Evolutionary conservation across 352 stramenopile genomes (phyloP).

Genomic region (Phytophthora tentaculata): DNA sequence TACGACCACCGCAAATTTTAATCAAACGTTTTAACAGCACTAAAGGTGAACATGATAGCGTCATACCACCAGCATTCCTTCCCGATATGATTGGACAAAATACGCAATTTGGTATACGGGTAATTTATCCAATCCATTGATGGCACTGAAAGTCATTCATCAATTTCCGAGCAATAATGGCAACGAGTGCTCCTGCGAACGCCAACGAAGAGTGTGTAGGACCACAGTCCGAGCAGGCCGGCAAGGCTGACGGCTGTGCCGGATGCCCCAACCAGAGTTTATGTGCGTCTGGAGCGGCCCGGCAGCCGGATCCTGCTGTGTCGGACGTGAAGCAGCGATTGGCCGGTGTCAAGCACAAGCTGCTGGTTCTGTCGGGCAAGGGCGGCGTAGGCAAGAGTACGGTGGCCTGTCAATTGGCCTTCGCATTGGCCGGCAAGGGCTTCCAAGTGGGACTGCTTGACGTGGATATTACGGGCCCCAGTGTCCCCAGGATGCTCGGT

Average conservation of each 20-base stretch:
- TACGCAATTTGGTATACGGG: neutral
- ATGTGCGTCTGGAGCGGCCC: slow-evolving; percentile 94
- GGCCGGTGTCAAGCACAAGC: slow-evolving; percentile 93
- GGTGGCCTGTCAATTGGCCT: slow-evolving; percentile 98
- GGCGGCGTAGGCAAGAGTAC: slow-evolving; percentile 99
- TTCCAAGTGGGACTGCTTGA: slow-evolving; percentile 98
- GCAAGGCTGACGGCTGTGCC: slow-evolving; percentile 94
- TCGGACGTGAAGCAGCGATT: slow-evolving; percentile 91
- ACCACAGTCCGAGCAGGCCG: slow-evolving; percentile 93
- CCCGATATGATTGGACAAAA: slow-evolving; percentile 17
- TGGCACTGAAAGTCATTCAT: slow-evolving; percentile 17
- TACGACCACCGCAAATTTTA: too few species aligned
- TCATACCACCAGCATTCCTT: slow-evolving; percentile 25
- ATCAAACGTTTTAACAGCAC: neutral
- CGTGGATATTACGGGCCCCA: slow-evolving; percentile 99
- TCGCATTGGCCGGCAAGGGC: slow-evolving; percentile 93
- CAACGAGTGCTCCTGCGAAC: slow-evolving; percentile 54
- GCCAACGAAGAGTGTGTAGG: slow-evolving; percentile 95
- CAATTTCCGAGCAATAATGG: slow-evolving; percentile 46
- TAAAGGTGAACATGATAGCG: slow-evolving; percentile 16
- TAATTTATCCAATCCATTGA: neutral
- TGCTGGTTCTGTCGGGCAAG: slow-evolving; percentile 99
- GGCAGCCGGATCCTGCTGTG: slow-evolving; percentile 84
- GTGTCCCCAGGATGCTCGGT: slow-evolving; percentile 97
- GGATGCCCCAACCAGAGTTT: slow-evolving; percentile 98